Evolutionary conservation across 2,329 filamentous ascomycete species (phyloP).

Genomic region (Phialemoniopsis sp.): DNA sequence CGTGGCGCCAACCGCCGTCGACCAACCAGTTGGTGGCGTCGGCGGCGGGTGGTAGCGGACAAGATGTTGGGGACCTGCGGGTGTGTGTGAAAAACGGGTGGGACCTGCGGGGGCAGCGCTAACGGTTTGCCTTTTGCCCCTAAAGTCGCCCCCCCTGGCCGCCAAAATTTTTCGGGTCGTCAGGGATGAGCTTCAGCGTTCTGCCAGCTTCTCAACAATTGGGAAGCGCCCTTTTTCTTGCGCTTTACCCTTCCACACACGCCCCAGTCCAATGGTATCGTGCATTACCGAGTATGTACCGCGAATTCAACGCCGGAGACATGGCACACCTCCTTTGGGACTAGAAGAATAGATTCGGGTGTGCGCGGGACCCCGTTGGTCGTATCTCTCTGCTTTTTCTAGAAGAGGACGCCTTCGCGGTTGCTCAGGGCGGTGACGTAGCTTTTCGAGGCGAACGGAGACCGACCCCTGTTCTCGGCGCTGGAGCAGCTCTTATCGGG

Average conservation of each 20-base stretch:
- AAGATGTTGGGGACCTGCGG: constrained; percentile 40
- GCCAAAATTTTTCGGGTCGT: neutral
- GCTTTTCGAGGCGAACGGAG: neutral
- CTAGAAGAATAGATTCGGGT: too few species aligned
- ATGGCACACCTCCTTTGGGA: too few species aligned
- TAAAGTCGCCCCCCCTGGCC: neutral
- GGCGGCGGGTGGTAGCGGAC: constrained; percentile 19
- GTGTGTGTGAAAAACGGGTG: constrained; percentile 11
- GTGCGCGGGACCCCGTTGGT: neutral
- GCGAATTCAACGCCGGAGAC: too few species aligned
- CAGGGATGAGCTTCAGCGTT: constrained; percentile 1
- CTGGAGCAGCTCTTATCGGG: neutral
- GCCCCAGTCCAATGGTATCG: too few species aligned
- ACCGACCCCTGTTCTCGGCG: neutral
- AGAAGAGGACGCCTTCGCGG: too few species aligned
- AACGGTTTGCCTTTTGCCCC: neutral
- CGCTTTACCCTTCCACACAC: too few species aligned
- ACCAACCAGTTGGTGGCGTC: too few species aligned
- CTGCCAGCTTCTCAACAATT: constrained; percentile 3
- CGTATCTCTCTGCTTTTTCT: too few species aligned
- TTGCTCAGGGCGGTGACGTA: neutral
- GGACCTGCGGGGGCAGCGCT: constrained; percentile 1
- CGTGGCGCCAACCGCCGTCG: too few species aligned
- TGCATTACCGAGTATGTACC: too few species aligned
- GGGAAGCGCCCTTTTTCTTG: neutral